These are phyloP conservation scores for Golubevia pallescens DNA, from an alignment of 1,284 basidiomycete species.

Conservation along the genomic window DNA sequence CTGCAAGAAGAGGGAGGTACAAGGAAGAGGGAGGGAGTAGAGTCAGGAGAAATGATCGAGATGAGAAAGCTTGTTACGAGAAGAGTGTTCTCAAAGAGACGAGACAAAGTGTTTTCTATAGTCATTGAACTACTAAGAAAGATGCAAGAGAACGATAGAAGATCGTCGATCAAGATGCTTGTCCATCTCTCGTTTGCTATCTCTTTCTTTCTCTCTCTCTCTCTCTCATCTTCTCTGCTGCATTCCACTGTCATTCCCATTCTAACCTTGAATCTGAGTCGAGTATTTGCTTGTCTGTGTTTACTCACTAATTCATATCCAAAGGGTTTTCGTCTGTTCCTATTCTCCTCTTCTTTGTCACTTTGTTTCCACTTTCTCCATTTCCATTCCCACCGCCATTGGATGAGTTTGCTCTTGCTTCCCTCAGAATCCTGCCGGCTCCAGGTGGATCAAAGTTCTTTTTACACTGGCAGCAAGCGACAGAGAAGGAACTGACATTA, in stretches of 20 bases:
- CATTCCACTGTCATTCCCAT: too few relatives aligned
- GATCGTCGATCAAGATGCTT: not conserved
- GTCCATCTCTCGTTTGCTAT: too few relatives aligned
- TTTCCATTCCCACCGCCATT: not conserved
- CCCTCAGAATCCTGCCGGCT: conserved; percentile 43
- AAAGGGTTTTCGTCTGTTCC: conserved; percentile 61
- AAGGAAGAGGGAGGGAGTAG: too few relatives aligned
- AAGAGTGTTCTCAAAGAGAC: too few relatives aligned
- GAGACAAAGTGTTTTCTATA: too few relatives aligned
- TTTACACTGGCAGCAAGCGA: conserved; percentile 49
- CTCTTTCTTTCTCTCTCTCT: too few relatives aligned
- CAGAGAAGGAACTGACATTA: conserved; percentile 49
- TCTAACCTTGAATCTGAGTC: too few relatives aligned
- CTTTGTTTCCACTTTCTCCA: not conserved
- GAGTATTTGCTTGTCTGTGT: too few relatives aligned
- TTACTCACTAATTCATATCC: conserved; percentile 54
- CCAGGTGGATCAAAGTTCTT: conserved; percentile 58
- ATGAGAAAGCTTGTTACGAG: too few relatives aligned
- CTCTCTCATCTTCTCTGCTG: too few relatives aligned
- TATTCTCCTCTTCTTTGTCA: conserved; percentile 43
- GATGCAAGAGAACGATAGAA: not conserved
- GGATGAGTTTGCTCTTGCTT: conserved; percentile 26
- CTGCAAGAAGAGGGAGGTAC: too few relatives aligned
- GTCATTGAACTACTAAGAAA: not conserved
- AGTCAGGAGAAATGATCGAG: not conserved